These are phyloP conservation scores for Cladobotryum protrusum DNA, from an alignment of 2,329 filamentous ascomycete genomes.

Conservation along the genomic window DNA sequence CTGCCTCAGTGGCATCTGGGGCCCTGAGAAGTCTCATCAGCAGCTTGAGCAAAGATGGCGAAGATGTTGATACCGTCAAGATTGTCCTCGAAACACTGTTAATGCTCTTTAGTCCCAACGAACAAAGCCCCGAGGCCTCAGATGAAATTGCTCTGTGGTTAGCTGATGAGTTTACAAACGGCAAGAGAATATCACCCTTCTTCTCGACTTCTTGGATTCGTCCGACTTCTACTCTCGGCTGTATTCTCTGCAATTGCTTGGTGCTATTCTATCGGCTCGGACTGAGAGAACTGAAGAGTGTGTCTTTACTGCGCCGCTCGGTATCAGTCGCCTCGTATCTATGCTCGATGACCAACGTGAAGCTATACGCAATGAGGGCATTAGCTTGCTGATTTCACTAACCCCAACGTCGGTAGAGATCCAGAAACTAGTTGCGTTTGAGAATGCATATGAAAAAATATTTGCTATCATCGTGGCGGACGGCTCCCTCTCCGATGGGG, in stretches of 20 bases:
- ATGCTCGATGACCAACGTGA: slow-evolving; percentile 81
- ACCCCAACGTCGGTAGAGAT: slow-evolving; percentile 83
- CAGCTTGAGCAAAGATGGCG: slow-evolving; percentile 77
- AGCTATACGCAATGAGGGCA: slow-evolving; percentile 78
- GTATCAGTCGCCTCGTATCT: slow-evolving; percentile 78
- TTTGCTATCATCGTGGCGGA: slow-evolving; percentile 79
- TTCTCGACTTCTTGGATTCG: slow-evolving; percentile 83
- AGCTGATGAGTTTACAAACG: slow-evolving; percentile 95
- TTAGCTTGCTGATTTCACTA: slow-evolving; percentile 80
- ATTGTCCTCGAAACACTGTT: slow-evolving; percentile 90
- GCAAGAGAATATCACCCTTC: slow-evolving; percentile 89
- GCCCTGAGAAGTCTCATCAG: slow-evolving; percentile 84
- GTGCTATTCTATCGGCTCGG: slow-evolving; percentile 76
- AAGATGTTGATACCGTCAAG: slow-evolving; percentile 95
- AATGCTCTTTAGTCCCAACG: slow-evolving; percentile 75
- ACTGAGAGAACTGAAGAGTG: slow-evolving; percentile 93
- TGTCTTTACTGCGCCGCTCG: slow-evolving; percentile 80
- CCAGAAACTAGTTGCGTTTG: slow-evolving; percentile 92
- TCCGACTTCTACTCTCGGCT: slow-evolving; percentile 85
- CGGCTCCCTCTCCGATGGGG: slow-evolving; percentile 74
- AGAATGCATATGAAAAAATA: slow-evolving; percentile 83
- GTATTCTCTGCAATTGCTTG: slow-evolving; percentile 84
- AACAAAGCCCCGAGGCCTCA: slow-evolving; percentile 78
- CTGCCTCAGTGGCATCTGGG: slow-evolving; percentile 89
- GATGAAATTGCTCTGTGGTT: slow-evolving; percentile 95